Percentiles rank a stretch among this genome's conserved stretches.
Conservation (phyloP, 1,139 yeast genomes). For the Spathaspora sp. region DNA sequence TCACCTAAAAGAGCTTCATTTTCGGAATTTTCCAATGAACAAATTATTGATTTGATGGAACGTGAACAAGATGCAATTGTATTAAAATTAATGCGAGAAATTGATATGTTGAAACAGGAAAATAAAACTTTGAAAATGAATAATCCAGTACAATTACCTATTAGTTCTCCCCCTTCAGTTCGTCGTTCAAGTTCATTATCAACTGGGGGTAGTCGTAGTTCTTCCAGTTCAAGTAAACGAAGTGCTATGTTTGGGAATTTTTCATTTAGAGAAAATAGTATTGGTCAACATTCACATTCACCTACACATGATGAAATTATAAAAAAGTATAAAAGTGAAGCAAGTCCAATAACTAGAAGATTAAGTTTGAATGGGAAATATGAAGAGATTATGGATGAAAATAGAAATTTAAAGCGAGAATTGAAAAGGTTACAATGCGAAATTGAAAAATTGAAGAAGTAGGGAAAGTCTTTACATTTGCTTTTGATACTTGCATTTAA, state of each 20-base stretch:
- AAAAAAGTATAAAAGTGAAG: slow-evolving; percentile 10
- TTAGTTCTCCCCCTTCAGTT: slow-evolving; percentile 6
- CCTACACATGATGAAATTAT: slow-evolving; percentile 7
- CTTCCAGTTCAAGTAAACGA: slow-evolving; percentile 5
- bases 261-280: slow-evolving; percentile 1
- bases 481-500: background rate
- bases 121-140: slow-evolving; percentile 32
- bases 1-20: slow-evolving; percentile 8
- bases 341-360: slow-evolving; percentile 8
- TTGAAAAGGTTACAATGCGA: slow-evolving; percentile 11
- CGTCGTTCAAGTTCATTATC: slow-evolving; percentile 15
- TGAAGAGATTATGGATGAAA: slow-evolving; percentile 14
- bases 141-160: slow-evolving; percentile 5
- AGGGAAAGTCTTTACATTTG: background rate
- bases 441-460: slow-evolving; percentile 8
- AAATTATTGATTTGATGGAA: slow-evolving; percentile 62
- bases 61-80: slow-evolving; percentile 70
- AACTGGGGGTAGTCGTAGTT: slow-evolving; percentile 7
- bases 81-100: slow-evolving; percentile 56
- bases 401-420: slow-evolving; percentile 13
- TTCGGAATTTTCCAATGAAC: slow-evolving; percentile 31
- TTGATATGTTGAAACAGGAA: slow-evolving; percentile 51
- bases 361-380: slow-evolving; percentile 10
- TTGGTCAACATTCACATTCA: slow-evolving; percentile 2
- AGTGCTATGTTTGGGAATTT: slow-evolving; percentile 8